A percentile compares a stretch with the other conserved stretches of the same genome.
phyloP scores from a whole-genome alignment of 2,329 filamentous ascomycete genomes.

The Sclerotinia minor region DNA sequence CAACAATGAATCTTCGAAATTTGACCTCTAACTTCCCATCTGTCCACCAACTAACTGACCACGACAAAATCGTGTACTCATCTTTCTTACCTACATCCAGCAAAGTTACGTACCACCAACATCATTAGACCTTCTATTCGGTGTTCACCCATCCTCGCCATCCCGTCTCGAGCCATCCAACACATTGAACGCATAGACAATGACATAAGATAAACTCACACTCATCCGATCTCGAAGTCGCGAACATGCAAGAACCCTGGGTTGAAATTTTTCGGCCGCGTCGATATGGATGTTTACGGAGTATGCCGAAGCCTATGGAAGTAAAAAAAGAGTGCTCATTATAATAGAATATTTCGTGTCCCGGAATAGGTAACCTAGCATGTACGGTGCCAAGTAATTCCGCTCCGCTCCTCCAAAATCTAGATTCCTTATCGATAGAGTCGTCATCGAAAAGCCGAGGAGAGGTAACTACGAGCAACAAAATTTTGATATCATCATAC shows the following conservation, averaged over 20 bases:
- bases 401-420: conserved; percentile 2
- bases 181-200: conserved; percentile 1
- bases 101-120: conserved; percentile 4
- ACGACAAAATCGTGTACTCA: no score
- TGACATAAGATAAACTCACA: conserved; percentile 11
- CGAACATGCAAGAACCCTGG: conserved; percentile 5
- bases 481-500: background rate
- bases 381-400: conserved; percentile 6
- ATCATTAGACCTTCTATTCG: background rate
- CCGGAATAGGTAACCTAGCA: background rate
- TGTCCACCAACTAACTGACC: background rate
- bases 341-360: background rate
- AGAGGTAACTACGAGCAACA: no score
- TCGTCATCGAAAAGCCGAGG: background rate
- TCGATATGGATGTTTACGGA: no score
- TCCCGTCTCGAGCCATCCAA: background rate
- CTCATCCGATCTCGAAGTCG: background rate
- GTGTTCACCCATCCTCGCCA: background rate
- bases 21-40: background rate
- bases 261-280: background rate
- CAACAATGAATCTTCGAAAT: background rate
- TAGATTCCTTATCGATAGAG: conserved; percentile 17
- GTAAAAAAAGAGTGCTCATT: background rate
- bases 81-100: no score
- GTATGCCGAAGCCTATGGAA: background rate